These are phyloP conservation scores for Coniosporium apollinis DNA, from an alignment of 495 filamentous ascomycete genomes.

Conservation along the genomic window DNA sequence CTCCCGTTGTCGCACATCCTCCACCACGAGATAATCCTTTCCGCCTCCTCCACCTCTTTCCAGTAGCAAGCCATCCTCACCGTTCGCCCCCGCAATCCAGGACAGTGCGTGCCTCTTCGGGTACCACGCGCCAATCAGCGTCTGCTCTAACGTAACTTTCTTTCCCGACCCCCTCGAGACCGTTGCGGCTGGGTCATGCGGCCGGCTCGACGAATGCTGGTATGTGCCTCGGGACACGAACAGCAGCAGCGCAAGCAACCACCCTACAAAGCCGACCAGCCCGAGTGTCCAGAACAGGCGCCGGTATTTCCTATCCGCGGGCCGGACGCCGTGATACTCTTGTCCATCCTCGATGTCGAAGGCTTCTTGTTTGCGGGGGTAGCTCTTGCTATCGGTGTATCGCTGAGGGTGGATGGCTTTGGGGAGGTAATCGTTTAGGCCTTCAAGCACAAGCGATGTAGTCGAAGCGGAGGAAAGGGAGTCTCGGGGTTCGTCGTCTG, in stretches of 20 bases:
- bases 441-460: slow-evolving; percentile 62
- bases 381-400: slow-evolving; percentile 18
- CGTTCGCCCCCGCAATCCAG: slow-evolving; percentile 75
- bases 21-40: slow-evolving; percentile 65
- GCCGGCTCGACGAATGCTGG: slow-evolving; percentile 38
- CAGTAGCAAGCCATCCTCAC: slow-evolving; percentile 73
- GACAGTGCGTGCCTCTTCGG: slow-evolving; percentile 52
- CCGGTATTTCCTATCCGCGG: slow-evolving; percentile 43
- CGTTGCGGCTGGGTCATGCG: slow-evolving; percentile 54
- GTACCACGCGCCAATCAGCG: slow-evolving; percentile 56
- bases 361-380: slow-evolving; percentile 33
- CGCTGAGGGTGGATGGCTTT: slow-evolving; percentile 11
- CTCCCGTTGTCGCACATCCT: slow-evolving; percentile 47
- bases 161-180: slow-evolving; percentile 50
- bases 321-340: slow-evolving; percentile 23
- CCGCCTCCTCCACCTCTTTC: slow-evolving; percentile 38
- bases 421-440: slow-evolving; percentile 42
- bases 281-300: slow-evolving; percentile 52
- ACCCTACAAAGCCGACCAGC: slow-evolving; percentile 52
- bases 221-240: slow-evolving; percentile 55
- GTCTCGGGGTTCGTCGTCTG: slow-evolving; percentile 10
- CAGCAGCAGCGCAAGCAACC: slow-evolving; percentile 60
- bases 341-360: slow-evolving; percentile 24
- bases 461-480: slow-evolving; percentile 57
- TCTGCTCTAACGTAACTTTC: slow-evolving; percentile 64